A percentile compares a stretch with the other conserved stretches of the same genome.
These are phyloP conservation scores for Solanum corneliomulleri DNA, from an alignment of 257 asterid species.

Conservation along the genomic window DNA sequence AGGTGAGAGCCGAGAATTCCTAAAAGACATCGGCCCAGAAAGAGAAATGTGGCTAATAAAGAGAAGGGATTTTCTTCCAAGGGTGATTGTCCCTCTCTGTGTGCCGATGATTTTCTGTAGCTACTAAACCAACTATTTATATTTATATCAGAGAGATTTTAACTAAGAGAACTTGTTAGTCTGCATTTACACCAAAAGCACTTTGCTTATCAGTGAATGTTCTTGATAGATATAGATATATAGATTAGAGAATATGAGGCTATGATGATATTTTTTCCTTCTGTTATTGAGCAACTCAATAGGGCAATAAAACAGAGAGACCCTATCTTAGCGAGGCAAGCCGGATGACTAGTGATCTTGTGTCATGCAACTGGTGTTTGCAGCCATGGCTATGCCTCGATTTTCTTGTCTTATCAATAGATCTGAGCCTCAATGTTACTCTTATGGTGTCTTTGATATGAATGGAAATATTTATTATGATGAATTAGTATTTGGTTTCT, in stretches of 20 bases:
- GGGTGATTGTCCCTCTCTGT: background rate
- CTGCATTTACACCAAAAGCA: background rate
- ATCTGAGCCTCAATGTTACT: background rate
- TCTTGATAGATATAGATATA: background rate
- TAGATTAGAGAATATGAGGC: background rate
- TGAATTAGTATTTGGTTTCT: background rate
- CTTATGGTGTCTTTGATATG: background rate
- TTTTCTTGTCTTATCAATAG: background rate
- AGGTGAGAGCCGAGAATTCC: background rate
- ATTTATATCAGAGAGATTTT: background rate
- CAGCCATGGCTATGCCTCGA: background rate
- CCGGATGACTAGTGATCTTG: background rate
- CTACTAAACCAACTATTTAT: background rate
- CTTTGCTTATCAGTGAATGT: background rate
- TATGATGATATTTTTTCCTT: background rate
- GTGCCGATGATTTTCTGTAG: background rate
- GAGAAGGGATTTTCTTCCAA: background rate
- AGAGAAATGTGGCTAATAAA: background rate
- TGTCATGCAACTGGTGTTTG: background rate
- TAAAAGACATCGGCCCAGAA: background rate
- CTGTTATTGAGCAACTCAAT: background rate
- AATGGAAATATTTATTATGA: background rate
- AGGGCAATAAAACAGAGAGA: background rate
- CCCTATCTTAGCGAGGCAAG: background rate
- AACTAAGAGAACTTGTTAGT: background rate